Evolutionary conservation across 23 red algal genomes (phyloP).

Genomic region (Chondrus crispus): DNA sequence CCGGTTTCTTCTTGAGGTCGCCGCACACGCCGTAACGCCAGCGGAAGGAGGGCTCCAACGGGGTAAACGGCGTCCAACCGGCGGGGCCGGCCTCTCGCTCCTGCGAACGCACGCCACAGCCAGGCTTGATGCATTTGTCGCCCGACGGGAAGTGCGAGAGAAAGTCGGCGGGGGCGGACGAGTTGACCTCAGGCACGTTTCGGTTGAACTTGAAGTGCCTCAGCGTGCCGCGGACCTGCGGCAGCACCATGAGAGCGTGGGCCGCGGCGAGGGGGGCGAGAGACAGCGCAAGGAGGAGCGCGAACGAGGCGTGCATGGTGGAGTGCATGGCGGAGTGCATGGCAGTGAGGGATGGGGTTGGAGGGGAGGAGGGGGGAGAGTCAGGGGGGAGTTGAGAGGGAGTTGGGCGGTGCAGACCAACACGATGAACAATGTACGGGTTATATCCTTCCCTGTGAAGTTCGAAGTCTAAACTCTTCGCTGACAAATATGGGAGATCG

Average conservation of each 20-base stretch:
- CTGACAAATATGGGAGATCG: too few species aligned
- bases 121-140: constrained; percentile 21
- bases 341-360: too few species aligned
- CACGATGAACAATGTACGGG: too few species aligned
- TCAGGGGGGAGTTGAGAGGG: too few species aligned
- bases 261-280: not conserved
- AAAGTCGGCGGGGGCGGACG: constrained; percentile 17
- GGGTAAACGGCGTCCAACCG: constrained; percentile 48
- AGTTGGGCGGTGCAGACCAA: too few species aligned
- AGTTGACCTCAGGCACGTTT: not conserved
- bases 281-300: not conserved
- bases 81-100: not conserved
- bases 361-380: too few species aligned
- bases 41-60: constrained; percentile 7
- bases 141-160: constrained; percentile 50
- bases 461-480: too few species aligned
- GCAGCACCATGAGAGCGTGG: not conserved
- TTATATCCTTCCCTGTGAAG: too few species aligned
- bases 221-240: not conserved
- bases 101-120: constrained; percentile 14
- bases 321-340: too few species aligned
- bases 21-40: constrained; percentile 72
- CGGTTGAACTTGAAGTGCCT: not conserved
- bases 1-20: constrained; percentile 2
- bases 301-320: not conserved